Conservation (phyloP, 345 rosid genomes). For the Viola odorata region DNA sequence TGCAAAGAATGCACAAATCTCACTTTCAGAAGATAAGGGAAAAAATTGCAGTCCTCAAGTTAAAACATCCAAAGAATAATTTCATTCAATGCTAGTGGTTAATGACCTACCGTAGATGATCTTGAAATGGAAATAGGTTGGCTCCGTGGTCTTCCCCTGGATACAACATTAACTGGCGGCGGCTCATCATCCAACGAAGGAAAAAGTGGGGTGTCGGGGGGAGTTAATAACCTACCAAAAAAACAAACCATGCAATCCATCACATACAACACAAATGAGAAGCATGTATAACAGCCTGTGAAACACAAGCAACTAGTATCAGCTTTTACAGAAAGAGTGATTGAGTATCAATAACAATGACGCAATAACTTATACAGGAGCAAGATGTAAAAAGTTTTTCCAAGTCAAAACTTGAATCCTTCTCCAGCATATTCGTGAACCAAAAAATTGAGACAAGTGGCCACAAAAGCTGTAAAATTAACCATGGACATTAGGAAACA, state of each 20-base stretch:
- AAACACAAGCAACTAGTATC: neutral
- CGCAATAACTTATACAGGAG: too few relatives aligned
- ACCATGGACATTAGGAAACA: neutral
- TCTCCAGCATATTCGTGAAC: conserved; percentile 5
- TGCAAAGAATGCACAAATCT: conserved; percentile 24
- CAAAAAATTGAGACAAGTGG: conserved; percentile 2
- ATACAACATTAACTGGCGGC: conserved; percentile 40
- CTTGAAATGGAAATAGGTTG: conserved; percentile 87
- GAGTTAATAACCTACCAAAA: conserved; percentile 84
- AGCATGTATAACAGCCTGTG: neutral
- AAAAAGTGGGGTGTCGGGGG: conserved; percentile 97
- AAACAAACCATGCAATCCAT: conserved; percentile 26
- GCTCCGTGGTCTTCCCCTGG: conserved; percentile 83
- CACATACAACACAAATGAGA: conserved; percentile 17
- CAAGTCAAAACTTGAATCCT: neutral
- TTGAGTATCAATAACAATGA: too few relatives aligned
- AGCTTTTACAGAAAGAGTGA: too few relatives aligned
- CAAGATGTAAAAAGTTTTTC: too few relatives aligned
- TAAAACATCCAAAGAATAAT: neutral
- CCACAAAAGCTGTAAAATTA: neutral
- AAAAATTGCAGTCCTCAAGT: neutral
- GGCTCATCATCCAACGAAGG: conserved; percentile 88
- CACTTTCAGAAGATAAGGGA: conserved; percentile 2
- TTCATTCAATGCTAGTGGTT: conserved; percentile 14
- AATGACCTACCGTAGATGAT: conserved; percentile 75